Conservation (phyloP, 2,329 filamentous ascomycete genomes). For the Beauveria caledonica region DNA sequence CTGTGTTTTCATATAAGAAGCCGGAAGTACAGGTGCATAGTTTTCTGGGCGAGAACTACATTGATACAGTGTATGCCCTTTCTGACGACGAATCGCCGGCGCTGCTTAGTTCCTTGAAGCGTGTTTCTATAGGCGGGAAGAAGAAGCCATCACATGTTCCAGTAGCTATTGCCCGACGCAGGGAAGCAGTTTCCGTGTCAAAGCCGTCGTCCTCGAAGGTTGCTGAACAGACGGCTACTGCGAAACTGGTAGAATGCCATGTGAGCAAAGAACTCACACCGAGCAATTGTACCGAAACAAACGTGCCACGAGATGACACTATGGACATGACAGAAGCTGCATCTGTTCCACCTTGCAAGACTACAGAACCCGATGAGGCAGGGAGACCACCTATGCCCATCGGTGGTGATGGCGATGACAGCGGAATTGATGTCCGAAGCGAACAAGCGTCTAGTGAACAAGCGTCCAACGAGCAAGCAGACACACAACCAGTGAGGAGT, state of each 20-base stretch:
- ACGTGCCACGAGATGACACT: background rate
- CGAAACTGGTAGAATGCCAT: background rate
- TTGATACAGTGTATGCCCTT: slow-evolving; percentile 18
- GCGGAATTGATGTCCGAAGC: slow-evolving; percentile 6
- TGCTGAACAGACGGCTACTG: background rate
- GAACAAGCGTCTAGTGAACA: slow-evolving; percentile 1
- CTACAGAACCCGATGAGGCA: background rate
- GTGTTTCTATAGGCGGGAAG: background rate
- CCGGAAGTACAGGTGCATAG: background rate
- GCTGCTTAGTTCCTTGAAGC: slow-evolving; percentile 13
- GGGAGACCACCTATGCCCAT: background rate
- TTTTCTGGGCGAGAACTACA: slow-evolving; percentile 6
- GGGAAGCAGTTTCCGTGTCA: background rate
- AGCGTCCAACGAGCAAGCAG: background rate
- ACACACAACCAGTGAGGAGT: background rate
- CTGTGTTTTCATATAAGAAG: slow-evolving; percentile 1
- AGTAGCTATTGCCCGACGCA: slow-evolving; percentile 3
- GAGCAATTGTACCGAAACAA: background rate
- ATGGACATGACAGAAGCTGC: background rate
- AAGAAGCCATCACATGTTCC: background rate
- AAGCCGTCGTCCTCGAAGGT: background rate
- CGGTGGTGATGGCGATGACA: background rate
- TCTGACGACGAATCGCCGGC: slow-evolving; percentile 30
- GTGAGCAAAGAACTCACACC: background rate
- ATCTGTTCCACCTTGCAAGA: background rate